Conservation (phyloP, 2,329 filamentous ascomycete species). For the Phialocephala subalpina region DNA sequence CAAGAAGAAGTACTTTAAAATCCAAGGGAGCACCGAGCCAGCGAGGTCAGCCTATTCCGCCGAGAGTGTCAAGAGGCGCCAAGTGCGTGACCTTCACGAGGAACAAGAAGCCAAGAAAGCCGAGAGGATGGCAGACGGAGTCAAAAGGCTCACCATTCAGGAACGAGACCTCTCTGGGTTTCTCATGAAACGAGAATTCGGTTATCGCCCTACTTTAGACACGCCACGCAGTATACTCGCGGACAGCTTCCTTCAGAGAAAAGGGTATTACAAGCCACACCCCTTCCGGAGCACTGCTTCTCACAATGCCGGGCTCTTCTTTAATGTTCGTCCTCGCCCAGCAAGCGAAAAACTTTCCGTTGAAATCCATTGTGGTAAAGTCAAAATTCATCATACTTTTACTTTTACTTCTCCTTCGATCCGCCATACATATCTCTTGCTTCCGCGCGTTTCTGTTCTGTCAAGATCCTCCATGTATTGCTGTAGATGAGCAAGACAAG, state of each 20-base stretch:
- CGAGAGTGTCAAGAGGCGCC: constrained; percentile 65
- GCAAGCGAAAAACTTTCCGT: neutral
- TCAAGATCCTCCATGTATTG: neutral
- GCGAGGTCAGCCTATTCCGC: constrained; percentile 60
- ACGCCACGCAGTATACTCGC: constrained; percentile 24
- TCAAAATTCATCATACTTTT: neutral
- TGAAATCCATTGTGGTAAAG: neutral
- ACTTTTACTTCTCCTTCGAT: neutral
- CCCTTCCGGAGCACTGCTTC: neutral
- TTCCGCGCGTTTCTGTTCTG: neutral
- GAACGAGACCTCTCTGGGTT: constrained; percentile 33
- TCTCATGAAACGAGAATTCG: constrained; percentile 33
- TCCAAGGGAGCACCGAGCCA: constrained; percentile 62
- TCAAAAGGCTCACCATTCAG: constrained; percentile 33
- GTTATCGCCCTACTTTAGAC: constrained; percentile 21
- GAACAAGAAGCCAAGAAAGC: constrained; percentile 12
- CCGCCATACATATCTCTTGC: neutral
- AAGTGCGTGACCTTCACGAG: constrained; percentile 51
- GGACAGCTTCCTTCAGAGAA: constrained; percentile 22
- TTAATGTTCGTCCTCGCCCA: neutral
- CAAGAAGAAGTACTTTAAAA: constrained; percentile 73
- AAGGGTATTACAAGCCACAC: constrained; percentile 17
- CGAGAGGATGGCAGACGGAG: constrained; percentile 31
- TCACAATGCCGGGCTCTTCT: neutral
- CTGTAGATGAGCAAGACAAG: neutral